These are phyloP conservation scores for Termitomyces sp. DNA, from an alignment of 1,284 basidiomycete species.

Conservation along the genomic window DNA sequence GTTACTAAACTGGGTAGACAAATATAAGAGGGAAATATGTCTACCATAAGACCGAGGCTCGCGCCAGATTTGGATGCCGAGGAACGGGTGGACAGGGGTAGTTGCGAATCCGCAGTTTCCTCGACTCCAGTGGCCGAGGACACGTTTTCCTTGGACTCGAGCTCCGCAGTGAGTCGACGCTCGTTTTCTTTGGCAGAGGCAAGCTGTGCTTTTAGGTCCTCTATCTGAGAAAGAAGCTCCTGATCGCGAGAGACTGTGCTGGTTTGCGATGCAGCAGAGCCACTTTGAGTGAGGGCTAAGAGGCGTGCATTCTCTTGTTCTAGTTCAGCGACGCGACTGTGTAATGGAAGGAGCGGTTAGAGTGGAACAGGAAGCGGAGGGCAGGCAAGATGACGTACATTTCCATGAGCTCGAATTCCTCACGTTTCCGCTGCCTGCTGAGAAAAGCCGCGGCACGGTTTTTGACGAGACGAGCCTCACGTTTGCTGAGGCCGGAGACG, in stretches of 20 bases:
- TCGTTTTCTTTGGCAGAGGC: conserved; percentile 63
- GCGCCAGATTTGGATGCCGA: conserved; percentile 50
- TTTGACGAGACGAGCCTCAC: conserved; percentile 87
- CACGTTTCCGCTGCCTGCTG: conserved; percentile 83
- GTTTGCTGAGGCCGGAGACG: conserved; percentile 82
- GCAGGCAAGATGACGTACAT: conserved; percentile 44
- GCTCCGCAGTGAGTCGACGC: conserved; percentile 54
- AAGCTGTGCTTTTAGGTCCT: conserved; percentile 59
- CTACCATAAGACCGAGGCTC: conserved; percentile 66
- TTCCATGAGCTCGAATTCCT: conserved; percentile 90
- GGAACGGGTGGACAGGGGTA: conserved; percentile 36
- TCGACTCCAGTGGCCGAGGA: conserved; percentile 48
- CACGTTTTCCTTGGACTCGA: conserved; percentile 31
- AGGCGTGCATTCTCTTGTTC: conserved; percentile 76
- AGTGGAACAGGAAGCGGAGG: neutral
- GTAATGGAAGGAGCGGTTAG: conserved; percentile 15
- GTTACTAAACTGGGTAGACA: conserved; percentile 20
- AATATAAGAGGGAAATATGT: conserved; percentile 19
- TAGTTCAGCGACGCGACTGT: conserved; percentile 66
- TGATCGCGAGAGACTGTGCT: conserved; percentile 17
- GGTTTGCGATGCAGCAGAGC: conserved; percentile 20
- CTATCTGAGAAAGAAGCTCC: conserved; percentile 53
- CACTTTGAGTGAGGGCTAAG: conserved; percentile 44
- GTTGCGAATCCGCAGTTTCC: conserved; percentile 41
- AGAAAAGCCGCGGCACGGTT: conserved; percentile 90